Evolutionary conservation across 2,329 filamentous ascomycete species (phyloP), one percentile per base, ranked within the genome.

Genomic region (Orbilia blumenaviensis): DNA sequence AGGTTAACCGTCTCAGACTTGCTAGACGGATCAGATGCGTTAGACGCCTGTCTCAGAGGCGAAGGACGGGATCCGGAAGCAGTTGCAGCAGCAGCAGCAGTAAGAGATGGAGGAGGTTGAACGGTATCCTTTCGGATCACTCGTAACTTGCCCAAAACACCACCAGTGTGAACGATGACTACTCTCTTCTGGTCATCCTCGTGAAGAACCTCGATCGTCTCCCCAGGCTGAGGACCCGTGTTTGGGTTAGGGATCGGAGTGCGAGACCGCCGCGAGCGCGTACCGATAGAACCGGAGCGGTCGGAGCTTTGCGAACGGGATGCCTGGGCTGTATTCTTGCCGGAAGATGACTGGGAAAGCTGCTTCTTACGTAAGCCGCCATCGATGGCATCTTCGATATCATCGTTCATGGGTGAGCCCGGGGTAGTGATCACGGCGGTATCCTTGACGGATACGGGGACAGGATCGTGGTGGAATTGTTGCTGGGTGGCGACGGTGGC

Each of bases 121-220:
- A 63, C 32, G 1, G 60, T 44, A 23, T 76, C 64, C 58, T 76
- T 76, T 14, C 64, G 64, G 38, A 76, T 69, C 6, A 69, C 64
- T 9, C 72, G 34, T 29, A 76, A 16, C 16, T 76, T 76, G 14
- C 72, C 64, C 32, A 69, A 21, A 29, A 76, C 52, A 18, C 72
- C 72, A 25, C 72, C 72, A 27, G 58, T 62, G 58, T 69, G 48
- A 44, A 76, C 72, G 16, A 76, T 69, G 48, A 69, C 72, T 5
- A 76, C 72, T 29, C 66, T 68, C 60, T 76, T 76, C 48, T 76
- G 38, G 18, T 54, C 38, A 25, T 76, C 72, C 25, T 76, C 72
- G 50, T 64, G 56, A 38, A 76, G 44, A 6, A 69, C 38, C 25
- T 76, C 64, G 1, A 76, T 10, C 7, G 61, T 42, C 18, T 76